Conservation (phyloP, 257 asterid species). For the Rauvolfia tetraphylla region DNA sequence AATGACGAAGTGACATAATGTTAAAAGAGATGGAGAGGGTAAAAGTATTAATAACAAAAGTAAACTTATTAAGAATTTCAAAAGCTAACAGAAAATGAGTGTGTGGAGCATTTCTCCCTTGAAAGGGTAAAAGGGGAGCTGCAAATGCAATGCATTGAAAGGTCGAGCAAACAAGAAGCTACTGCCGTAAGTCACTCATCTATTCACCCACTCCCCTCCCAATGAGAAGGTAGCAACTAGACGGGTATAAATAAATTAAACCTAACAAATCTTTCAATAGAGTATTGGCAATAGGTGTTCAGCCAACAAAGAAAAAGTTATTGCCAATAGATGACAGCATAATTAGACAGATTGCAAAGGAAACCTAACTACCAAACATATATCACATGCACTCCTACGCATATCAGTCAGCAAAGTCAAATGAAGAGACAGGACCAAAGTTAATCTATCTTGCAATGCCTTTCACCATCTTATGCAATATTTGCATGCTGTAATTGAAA, state of each 20-base stretch:
- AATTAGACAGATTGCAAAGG: background rate
- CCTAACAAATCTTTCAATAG: background rate
- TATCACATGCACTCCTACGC: background rate
- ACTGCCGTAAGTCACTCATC: background rate
- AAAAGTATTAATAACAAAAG: too few species aligned
- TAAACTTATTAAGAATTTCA: too few species aligned
- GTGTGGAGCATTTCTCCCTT: too few species aligned
- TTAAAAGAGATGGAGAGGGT: too few species aligned
- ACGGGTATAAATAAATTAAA: background rate
- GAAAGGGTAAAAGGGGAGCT: background rate
- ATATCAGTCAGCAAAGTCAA: background rate
- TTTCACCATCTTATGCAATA: background rate
- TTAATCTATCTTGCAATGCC: background rate
- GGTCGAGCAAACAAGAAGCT: background rate
- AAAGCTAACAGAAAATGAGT: too few species aligned
- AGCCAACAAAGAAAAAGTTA: too few species aligned
- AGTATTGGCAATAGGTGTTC: too few species aligned
- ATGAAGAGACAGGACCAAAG: background rate
- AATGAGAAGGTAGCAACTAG: background rate
- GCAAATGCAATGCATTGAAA: background rate
- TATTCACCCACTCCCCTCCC: background rate
- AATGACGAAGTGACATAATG: too few species aligned
- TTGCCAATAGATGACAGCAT: background rate
- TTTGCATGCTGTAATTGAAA: background rate
- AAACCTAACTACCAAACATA: background rate